Evolutionary conservation across 2,329 filamentous ascomycete genomes (phyloP).

Genomic region (Scedosporium dehoogii): DNA sequence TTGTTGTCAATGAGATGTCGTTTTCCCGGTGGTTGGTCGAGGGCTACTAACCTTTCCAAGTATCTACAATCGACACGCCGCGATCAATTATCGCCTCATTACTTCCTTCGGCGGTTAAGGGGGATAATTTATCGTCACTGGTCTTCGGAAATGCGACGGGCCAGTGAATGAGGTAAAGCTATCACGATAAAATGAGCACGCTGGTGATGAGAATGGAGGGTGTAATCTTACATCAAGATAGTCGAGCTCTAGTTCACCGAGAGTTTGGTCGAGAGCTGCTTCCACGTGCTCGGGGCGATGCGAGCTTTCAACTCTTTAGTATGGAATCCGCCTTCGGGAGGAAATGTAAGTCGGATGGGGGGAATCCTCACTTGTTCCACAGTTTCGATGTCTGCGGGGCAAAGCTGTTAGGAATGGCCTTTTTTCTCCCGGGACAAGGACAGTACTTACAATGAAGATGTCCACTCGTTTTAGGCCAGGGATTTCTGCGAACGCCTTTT

Average conservation of each 20-base stretch:
- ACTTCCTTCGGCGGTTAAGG: constrained; percentile 25
- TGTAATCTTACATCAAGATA: constrained; percentile 40
- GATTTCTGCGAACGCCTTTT: constrained; percentile 32
- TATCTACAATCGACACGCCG: constrained; percentile 28
- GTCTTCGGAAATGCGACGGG: constrained; percentile 34
- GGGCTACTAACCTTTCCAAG: constrained; percentile 27
- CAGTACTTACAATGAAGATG: constrained; percentile 34
- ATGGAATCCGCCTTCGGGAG: too few relatives aligned
- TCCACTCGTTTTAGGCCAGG: constrained; percentile 43
- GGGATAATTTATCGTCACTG: constrained; percentile 32
- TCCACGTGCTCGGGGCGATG: constrained; percentile 51
- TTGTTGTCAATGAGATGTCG: not conserved
- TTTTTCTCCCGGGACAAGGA: not conserved
- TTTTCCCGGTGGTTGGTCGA: not conserved
- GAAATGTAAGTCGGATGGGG: too few relatives aligned
- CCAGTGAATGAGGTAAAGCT: constrained; percentile 56
- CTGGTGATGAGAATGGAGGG: not conserved
- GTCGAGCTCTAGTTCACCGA: constrained; percentile 44
- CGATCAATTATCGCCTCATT: constrained; percentile 31
- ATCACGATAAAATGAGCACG: not conserved
- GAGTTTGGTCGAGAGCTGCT: constrained; percentile 43
- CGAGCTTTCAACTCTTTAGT: constrained; percentile 24
- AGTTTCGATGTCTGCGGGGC: constrained; percentile 50
- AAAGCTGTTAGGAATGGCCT: not conserved
- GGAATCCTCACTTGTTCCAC: constrained; percentile 36